Evolutionary conservation across 768 basidiomycete genomes (phyloP), one percentile per base, ranked within the genome.

Genomic region (Scleroderma bovista): DNA sequence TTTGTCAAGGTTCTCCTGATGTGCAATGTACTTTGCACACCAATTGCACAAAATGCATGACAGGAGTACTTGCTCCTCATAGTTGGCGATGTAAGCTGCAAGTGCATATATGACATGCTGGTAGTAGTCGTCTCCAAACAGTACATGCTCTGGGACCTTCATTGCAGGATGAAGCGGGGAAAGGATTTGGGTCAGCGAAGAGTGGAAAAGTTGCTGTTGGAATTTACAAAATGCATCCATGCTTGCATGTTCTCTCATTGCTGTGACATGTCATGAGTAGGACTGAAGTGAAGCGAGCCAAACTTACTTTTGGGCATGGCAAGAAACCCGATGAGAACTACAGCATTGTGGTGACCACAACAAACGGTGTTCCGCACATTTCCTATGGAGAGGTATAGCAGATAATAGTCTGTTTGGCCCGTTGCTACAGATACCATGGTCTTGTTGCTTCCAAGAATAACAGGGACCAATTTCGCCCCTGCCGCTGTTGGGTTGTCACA

Each of bases 221-320:
- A 64, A 63, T 23, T 57, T 56, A 15, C 48, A 47, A 31, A 60
- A 58, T 4, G 9, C 29, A 15, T 36, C 26, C 17, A 45, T 44
- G 4, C 24, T 41, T 1, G 52, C 48, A 33, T 48, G 60, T 16
- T 50, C 19, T 19, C 39, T 52, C 2, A 23, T 52, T 3, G 40
- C 46, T 47, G 19, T 15, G 32, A 16, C 31, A 16, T 42, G 2
- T 11, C 15, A 24, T 17, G 1, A 26, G 3, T 7, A 17, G 8
- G 2, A 42, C 20, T n/a, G 38, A 6, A 9, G 26, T 38, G 7
- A 8, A 43, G n/a, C 26, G 9, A 29, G 26, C 11, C 5, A n/a
- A 48, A 53, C 57, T 1, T 52, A 68, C 66, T 57, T 54, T 67
- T 66, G 1, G 61, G 58, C 26, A 69, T 66, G 7, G 60, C 51